phyloP scores from a whole-genome alignment of 2,329 filamentous ascomycete species.

The Talaromyces albobiverticillius region DNA sequence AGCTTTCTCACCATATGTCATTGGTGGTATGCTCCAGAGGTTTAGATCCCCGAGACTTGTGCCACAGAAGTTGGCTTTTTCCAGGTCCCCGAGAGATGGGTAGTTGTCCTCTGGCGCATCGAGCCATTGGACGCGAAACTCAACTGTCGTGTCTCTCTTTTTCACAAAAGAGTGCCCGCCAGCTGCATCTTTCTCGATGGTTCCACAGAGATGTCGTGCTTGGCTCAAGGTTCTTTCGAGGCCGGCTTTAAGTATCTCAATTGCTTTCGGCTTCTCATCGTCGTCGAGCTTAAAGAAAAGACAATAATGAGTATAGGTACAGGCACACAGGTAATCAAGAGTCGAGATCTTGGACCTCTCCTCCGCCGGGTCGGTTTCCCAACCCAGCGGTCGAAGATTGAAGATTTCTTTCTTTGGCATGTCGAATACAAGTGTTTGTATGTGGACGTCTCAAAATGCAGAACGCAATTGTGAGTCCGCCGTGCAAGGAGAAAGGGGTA shows the following conservation, averaged over 20 bases:
- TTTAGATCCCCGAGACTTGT: conserved; percentile 32
- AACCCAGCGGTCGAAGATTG: no score
- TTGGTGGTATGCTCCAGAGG: conserved; percentile 33
- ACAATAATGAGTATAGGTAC: conserved; percentile 39
- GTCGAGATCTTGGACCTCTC: conserved; percentile 36
- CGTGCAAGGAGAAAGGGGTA: no score
- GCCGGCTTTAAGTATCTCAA: conserved; percentile 30
- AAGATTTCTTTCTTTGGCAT: no score
- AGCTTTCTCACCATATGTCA: no score
- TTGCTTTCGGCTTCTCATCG: conserved; percentile 23
- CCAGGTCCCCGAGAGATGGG: conserved; percentile 40
- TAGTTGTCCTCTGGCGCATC: conserved; percentile 32
- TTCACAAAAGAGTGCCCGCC: conserved; percentile 39
- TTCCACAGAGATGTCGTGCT: conserved; percentile 36
- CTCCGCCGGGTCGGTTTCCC: no score
- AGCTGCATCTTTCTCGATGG: conserved; percentile 37
- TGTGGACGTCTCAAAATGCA: no score
- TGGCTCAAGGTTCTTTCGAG: conserved; percentile 39
- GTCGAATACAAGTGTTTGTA: no score
- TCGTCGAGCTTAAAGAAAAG: conserved; percentile 40
- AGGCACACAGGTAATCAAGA: conserved; percentile 33
- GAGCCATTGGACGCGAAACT: conserved; percentile 38
- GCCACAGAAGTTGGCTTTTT: conserved; percentile 33
- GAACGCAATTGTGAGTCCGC: no score
- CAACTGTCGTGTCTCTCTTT: conserved; percentile 31